Conservation (phyloP, 2,329 filamentous ascomycete species). For the Aureobasidium sp. region DNA sequence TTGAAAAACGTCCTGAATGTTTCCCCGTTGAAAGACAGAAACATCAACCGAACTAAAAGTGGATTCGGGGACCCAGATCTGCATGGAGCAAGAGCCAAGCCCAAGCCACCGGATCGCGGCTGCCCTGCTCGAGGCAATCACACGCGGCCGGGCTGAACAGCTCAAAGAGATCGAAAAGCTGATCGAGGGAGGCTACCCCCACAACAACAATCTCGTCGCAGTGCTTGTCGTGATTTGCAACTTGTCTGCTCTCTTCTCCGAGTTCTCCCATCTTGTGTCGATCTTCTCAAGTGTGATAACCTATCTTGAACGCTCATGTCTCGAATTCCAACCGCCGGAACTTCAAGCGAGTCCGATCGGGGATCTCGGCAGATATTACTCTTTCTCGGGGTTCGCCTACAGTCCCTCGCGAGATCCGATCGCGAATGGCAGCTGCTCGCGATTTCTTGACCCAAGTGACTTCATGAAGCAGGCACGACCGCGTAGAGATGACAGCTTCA, state of each 20-base stretch:
- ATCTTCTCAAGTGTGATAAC: not conserved
- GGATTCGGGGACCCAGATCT: not conserved
- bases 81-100: not conserved
- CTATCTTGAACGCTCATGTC: not conserved
- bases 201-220: not conserved
- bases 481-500: not conserved
- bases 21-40: not conserved
- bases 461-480: not conserved
- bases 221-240: not conserved
- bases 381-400: not conserved
- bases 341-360: not conserved
- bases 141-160: not conserved
- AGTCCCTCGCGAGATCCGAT: not conserved
- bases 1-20: not conserved
- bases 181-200: too few relatives aligned
- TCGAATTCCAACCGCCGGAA: not conserved
- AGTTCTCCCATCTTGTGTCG: not conserved
- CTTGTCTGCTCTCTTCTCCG: too few relatives aligned
- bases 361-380: not conserved
- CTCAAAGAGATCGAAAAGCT: not conserved
- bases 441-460: not conserved
- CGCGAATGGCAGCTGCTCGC: not conserved
- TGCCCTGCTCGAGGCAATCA: not conserved
- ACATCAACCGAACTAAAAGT: not conserved
- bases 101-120: constrained; percentile 2